phyloP scores from a whole-genome alignment of 805 yeast species.

The Starmera caribaea region DNA sequence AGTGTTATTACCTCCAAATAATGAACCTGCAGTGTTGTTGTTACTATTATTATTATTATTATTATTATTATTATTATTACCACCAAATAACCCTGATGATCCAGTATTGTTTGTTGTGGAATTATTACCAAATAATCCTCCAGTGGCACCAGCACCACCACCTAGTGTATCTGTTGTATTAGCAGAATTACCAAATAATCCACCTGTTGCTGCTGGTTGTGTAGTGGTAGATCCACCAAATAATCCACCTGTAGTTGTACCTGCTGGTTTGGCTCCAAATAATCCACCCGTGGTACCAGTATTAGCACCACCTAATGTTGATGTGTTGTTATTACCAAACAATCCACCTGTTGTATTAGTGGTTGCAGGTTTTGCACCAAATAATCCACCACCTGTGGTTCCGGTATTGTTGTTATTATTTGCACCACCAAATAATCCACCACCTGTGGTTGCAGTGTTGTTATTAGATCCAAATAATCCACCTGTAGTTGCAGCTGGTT shows the following conservation, averaged over 20 bases:
- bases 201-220: constrained; percentile 25
- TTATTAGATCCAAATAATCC: constrained; percentile 29
- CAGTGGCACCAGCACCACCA: constrained; percentile 27
- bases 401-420: constrained; percentile 13
- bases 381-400: constrained; percentile 20
- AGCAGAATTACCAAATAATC: constrained; percentile 29
- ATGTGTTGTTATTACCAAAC: constrained; percentile 20
- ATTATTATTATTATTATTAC: constrained; percentile 11
- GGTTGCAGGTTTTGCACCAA: constrained; percentile 19
- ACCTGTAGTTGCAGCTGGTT: constrained; percentile 15
- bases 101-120: constrained; percentile 7
- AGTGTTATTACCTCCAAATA: constrained; percentile 14
- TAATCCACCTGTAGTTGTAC: constrained; percentile 23
- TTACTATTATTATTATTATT: background rate
- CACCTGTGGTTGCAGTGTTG: constrained; percentile 15
- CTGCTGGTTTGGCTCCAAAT: constrained; percentile 7
- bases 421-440: constrained; percentile 26
- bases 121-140: constrained; percentile 30
- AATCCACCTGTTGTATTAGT: constrained; percentile 25
- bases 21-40: constrained; percentile 9
- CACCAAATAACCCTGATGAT: constrained; percentile 25
- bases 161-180: constrained; percentile 13
- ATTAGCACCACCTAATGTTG: constrained; percentile 16
- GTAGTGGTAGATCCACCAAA: constrained; percentile 22
- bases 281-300: constrained; percentile 2